These are phyloP conservation scores for Naganishia friedmannii DNA, from an alignment of 768 basidiomycete species.

Conservation along the genomic window DNA sequence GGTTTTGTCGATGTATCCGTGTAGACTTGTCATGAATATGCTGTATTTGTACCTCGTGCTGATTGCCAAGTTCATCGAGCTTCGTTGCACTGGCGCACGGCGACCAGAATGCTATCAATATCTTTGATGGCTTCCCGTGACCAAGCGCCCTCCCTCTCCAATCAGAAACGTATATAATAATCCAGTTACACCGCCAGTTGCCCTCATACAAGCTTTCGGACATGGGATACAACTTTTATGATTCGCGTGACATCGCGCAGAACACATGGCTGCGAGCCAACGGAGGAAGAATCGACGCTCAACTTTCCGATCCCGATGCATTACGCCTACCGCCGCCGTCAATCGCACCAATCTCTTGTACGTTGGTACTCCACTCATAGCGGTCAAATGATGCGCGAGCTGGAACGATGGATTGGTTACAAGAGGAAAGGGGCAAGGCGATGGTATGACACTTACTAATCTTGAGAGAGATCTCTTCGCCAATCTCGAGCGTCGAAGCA, in stretches of 20 bases:
- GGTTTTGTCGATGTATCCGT: slow-evolving; percentile 7
- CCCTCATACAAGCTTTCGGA: not conserved
- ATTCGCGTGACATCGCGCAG: not conserved
- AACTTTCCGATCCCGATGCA: not conserved
- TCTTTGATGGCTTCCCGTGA: too few species aligned
- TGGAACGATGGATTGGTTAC: not conserved
- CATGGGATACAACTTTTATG: not conserved
- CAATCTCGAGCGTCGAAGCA: not conserved
- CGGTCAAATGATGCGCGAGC: not conserved
- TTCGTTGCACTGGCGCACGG: too few species aligned
- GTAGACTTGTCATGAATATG: slow-evolving; percentile 9
- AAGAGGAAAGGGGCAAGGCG: not conserved
- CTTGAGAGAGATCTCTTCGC: not conserved
- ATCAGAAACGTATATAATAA: not conserved
- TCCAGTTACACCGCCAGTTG: not conserved
- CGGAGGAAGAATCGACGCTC: not conserved
- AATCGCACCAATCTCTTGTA: not conserved
- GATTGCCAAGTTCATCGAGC: not conserved
- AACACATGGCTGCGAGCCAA: too few species aligned
- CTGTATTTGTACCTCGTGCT: slow-evolving; percentile 1
- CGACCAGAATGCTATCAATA: too few species aligned
- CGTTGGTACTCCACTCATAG: slow-evolving; percentile 1
- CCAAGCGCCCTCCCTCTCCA: too few species aligned
- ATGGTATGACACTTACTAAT: not conserved
- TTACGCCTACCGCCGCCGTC: not conserved